phyloP scores from a whole-genome alignment of 306 rosid species.

The Sophora flavescens region DNA sequence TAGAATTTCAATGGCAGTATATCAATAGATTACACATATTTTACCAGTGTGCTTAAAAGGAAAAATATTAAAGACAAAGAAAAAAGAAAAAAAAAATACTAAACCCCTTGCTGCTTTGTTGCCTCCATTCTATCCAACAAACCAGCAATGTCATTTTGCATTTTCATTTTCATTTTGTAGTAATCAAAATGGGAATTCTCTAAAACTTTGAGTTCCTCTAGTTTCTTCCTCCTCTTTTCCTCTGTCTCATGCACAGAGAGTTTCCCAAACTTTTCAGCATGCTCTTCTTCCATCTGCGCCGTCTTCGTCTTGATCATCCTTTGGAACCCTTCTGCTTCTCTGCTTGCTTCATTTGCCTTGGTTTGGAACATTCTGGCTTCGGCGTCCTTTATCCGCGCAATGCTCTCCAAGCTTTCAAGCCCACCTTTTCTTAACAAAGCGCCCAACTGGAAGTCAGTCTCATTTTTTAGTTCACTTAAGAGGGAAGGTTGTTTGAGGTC shows the following conservation, averaged over 20 bases:
- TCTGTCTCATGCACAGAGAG: slow-evolving; percentile 66
- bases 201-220: slow-evolving; percentile 70
- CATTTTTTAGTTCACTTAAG: slow-evolving; percentile 49
- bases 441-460: slow-evolving; percentile 58
- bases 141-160: slow-evolving; percentile 80
- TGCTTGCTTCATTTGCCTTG: slow-evolving; percentile 83
- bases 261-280: slow-evolving; percentile 59
- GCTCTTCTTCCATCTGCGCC: slow-evolving; percentile 70
- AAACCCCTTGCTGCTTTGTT: slow-evolving; percentile 72
- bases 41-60: slow-evolving; percentile 40
- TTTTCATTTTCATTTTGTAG: slow-evolving; percentile 76
- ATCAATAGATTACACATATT: slow-evolving; percentile 42
- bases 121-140: slow-evolving; percentile 84
- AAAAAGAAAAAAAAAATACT: slow-evolving; percentile 16
- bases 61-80: neutral
- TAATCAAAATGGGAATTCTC: slow-evolving; percentile 73
- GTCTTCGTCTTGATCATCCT: slow-evolving; percentile 60
- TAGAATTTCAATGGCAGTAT: slow-evolving; percentile 29
- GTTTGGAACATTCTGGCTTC: slow-evolving; percentile 82
- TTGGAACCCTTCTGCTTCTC: slow-evolving; percentile 74
- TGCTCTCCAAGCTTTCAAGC: slow-evolving; percentile 75
- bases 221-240: slow-evolving; percentile 69
- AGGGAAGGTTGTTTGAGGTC: slow-evolving; percentile 58
- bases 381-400: slow-evolving; percentile 78
- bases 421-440: slow-evolving; percentile 58